Evolutionary conservation across 139 green algal genomes (phyloP).

Genomic region (Micractinium sp.): DNA sequence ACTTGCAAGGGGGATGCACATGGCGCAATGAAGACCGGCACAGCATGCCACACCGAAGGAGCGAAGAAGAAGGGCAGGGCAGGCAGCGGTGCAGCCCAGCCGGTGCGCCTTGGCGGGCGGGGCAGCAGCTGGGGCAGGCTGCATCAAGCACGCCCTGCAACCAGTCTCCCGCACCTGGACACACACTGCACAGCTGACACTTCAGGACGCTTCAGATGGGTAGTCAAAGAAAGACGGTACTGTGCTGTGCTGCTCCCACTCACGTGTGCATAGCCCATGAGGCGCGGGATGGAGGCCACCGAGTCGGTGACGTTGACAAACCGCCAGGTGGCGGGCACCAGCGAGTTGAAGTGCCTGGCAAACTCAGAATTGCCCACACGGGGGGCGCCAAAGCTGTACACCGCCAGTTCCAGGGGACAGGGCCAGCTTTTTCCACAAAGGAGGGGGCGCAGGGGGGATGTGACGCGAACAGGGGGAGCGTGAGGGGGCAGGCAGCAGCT

Average conservation of each 20-base stretch:
- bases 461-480: too few relatives aligned
- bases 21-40: too few relatives aligned
- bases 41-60: too few relatives aligned
- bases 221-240: neutral
- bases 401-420: conserved; percentile 36
- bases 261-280: conserved; percentile 36
- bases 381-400: conserved; percentile 86
- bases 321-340: conserved; percentile 70
- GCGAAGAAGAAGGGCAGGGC: too few relatives aligned
- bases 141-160: neutral
- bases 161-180: too few relatives aligned
- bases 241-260: neutral
- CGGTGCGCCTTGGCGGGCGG: neutral
- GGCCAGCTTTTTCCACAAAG: neutral
- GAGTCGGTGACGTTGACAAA: conserved; percentile 78
- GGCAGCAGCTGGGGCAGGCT: neutral
- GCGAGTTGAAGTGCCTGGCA: conserved; percentile 55
- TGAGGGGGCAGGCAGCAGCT: neutral
- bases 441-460: too few relatives aligned
- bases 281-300: conserved; percentile 67
- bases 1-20: too few relatives aligned
- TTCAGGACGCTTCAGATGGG: too few relatives aligned
- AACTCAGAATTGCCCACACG: conserved; percentile 72
- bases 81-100: neutral
- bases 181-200: too few relatives aligned